Percentiles rank a stretch among this genome's conserved stretches.
These are phyloP conservation scores for Fomitiporia mediterranea DNA, from an alignment of 1,284 basidiomycete species.

Conservation along the genomic window DNA sequence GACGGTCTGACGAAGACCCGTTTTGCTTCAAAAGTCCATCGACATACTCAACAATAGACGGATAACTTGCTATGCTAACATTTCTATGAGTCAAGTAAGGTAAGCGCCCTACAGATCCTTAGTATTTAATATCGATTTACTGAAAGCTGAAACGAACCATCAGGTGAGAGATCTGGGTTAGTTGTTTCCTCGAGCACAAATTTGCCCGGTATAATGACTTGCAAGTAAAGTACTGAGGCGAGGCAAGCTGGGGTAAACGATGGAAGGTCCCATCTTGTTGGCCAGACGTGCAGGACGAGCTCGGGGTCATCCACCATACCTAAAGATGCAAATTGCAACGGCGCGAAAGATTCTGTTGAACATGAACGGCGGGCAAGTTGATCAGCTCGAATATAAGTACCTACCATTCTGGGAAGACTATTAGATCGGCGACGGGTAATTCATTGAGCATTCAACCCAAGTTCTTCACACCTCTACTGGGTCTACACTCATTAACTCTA, in stretches of 20 bases:
- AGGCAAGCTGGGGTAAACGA: constrained; percentile 65
- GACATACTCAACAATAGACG: constrained; percentile 62
- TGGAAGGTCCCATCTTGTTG: constrained; percentile 54
- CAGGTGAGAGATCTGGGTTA: constrained; percentile 72
- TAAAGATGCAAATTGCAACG: background rate
- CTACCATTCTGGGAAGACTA: too few relatives aligned
- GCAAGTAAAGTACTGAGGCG: constrained; percentile 60
- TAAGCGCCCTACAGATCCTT: constrained; percentile 49
- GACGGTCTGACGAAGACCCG: too few relatives aligned
- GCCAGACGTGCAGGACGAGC: constrained; percentile 59
- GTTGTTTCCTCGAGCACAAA: constrained; percentile 58
- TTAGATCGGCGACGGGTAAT: background rate
- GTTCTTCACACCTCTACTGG: background rate
- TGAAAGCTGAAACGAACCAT: constrained; percentile 48
- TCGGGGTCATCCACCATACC: constrained; percentile 2
- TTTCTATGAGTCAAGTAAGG: constrained; percentile 62
- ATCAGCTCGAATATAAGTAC: too few relatives aligned
- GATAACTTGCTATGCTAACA: constrained; percentile 45
- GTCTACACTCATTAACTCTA: too few relatives aligned
- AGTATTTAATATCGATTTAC: background rate
- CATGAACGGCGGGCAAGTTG: background rate
- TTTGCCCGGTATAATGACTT: constrained; percentile 57
- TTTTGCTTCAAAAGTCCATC: constrained; percentile 36
- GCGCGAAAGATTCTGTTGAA: background rate
- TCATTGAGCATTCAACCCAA: background rate